phyloP scores from a whole-genome alignment of 2,329 filamentous ascomycete species.

The Microsporum canis region DNA sequence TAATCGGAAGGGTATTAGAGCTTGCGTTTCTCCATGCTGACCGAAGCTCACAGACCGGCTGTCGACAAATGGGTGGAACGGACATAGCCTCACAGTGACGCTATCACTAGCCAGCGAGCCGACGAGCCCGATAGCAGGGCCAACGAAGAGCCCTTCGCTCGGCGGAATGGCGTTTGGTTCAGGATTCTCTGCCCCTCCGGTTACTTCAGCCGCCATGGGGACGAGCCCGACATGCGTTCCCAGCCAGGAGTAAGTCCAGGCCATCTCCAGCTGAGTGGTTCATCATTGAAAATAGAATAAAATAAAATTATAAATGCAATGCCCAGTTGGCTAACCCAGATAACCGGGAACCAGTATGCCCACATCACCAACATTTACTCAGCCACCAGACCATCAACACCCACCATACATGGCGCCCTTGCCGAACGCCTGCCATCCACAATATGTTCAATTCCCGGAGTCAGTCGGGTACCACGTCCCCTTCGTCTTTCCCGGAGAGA shows the following conservation, averaged over 20 bases:
- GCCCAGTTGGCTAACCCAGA: neutral
- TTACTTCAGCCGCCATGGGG: slow-evolving; percentile 18
- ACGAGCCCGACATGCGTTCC: slow-evolving; percentile 25
- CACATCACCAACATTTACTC: slow-evolving; percentile 11
- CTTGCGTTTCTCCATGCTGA: neutral
- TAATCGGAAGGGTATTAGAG: neutral
- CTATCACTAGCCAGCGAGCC: slow-evolving; percentile 31
- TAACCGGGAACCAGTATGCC: slow-evolving; percentile 8
- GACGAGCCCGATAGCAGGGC: slow-evolving; percentile 33
- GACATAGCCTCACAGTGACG: slow-evolving; percentile 33
- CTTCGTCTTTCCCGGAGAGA: slow-evolving; percentile 12
- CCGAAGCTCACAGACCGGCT: slow-evolving; percentile 24
- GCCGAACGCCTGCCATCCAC: slow-evolving; percentile 3
- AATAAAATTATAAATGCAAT: neutral
- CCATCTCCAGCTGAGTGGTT: neutral
- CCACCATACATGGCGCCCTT: slow-evolving; percentile 9
- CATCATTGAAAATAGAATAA: neutral
- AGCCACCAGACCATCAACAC: slow-evolving; percentile 12
- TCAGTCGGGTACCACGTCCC: slow-evolving; percentile 13
- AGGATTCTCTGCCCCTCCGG: slow-evolving; percentile 22
- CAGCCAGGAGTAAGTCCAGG: slow-evolving; percentile 26
- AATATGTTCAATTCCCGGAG: slow-evolving; percentile 11
- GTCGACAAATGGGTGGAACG: slow-evolving; percentile 34
- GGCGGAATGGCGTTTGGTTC: slow-evolving; percentile 21
- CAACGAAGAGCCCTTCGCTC: slow-evolving; percentile 29